Conservation (phyloP, 2,329 filamentous ascomycete genomes). For the Pseudogymnoascus sp. region DNA sequence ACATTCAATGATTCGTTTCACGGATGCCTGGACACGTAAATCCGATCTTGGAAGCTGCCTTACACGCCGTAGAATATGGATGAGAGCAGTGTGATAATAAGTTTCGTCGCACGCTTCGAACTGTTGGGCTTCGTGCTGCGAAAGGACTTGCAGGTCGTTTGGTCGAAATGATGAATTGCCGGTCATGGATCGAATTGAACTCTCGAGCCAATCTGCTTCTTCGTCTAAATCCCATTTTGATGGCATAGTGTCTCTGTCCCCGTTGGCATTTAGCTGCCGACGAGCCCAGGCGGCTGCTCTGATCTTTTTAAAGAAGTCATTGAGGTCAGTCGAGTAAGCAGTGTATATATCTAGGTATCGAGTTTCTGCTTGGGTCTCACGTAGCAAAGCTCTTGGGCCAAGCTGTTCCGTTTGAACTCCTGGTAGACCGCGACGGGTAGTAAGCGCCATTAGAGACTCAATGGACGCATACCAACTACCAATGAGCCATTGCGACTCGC, state of each 20-base stretch:
- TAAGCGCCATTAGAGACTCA: conserved; percentile 33
- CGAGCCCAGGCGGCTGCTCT: conserved; percentile 30
- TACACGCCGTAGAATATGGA: conserved; percentile 33
- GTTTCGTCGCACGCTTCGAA: conserved; percentile 34
- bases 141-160: conserved; percentile 13
- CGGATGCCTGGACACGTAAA: conserved; percentile 11
- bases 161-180: conserved; percentile 28
- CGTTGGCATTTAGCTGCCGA: conserved; percentile 15
- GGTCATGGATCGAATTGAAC: conserved; percentile 29
- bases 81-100: conserved; percentile 35
- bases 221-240: conserved; percentile 19
- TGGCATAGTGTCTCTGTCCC: conserved; percentile 11
- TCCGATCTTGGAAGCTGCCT: conserved; percentile 22
- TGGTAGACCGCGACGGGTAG: conserved; percentile 27
- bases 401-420: conserved; percentile 14
- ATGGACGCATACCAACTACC: conserved; percentile 35
- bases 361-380: conserved; percentile 11
- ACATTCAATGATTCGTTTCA: conserved; percentile 31
- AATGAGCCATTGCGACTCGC: conserved; percentile 19
- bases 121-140: conserved; percentile 22
- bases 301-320: conserved; percentile 32
- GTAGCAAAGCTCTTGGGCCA: background rate
- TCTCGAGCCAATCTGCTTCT: conserved; percentile 29
- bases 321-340: conserved; percentile 33
- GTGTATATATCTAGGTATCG: conserved; percentile 36